Base-by-base conservation (phyloP, 139 green algal species). In the Trebouxia sp. region DNA sequence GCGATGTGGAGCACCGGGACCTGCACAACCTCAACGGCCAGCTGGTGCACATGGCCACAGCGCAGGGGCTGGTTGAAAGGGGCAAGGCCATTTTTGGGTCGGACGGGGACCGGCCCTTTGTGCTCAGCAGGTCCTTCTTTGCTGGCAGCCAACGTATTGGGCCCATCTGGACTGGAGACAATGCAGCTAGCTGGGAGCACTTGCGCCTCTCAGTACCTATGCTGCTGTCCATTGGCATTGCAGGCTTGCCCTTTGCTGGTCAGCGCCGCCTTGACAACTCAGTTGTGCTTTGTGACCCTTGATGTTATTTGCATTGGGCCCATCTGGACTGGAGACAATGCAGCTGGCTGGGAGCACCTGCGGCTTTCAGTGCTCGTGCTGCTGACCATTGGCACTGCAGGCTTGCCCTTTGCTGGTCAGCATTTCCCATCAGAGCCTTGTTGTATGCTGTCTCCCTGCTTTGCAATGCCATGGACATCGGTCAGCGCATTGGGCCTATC, bases 131-230 rank as follows among this genome's bases (percentile, higher is more conserved):
- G 38, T 95, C 96, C 11, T 97, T 98, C 88, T 99, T 96, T 83
- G 85, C 96, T 7, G 95, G 93, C 80, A 90, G 89, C 11, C 93
- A 97, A 85, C 85, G 91, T 22, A 86, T 97, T 14, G 96, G 97
- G 1, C 91, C 97, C 78, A 97, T 99, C 76, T 99, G 97, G 97
- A 99, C 97, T n/a, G 97, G 97, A 20, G 97, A 99, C 92, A 99
- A 99, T 82, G 85, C 89, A 20, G 97, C 96, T 15, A 97, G 75
- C 87, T 98, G 76, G 86, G 84, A 88, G 24, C 83, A 90, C 42
- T 66, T 92, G 37, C 81, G 70, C 50, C 89, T 95, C 37, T 96
- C 93, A 0, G 70, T 99, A 26, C 96, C 97, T 78, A 99, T 99
- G 97, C 78, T 98, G 78, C 85, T 98, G 15, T 92, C 93, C 35